phyloP scores from a whole-genome alignment of 139 green algal genomes.

The Pleodorina starrii region DNA sequence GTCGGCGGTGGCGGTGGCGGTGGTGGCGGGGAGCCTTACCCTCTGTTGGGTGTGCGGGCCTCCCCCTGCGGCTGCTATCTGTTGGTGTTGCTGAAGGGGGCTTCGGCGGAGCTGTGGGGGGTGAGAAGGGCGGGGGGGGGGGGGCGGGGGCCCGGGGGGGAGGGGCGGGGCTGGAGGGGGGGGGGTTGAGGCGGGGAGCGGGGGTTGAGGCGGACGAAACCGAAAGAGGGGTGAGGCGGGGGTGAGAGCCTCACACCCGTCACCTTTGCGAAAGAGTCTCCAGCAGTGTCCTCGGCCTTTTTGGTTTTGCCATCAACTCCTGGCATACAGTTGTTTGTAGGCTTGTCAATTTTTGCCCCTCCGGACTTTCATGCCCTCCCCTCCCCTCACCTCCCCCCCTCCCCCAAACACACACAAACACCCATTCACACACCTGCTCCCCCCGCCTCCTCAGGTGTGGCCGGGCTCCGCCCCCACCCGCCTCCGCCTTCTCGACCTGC shows the following conservation, averaged over 20 bases:
- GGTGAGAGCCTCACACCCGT: no score
- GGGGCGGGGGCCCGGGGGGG: slow-evolving; percentile 58
- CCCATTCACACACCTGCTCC: background rate
- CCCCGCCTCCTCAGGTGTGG: slow-evolving; percentile 43
- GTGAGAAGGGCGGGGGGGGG: slow-evolving; percentile 45
- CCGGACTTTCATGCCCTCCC: no score
- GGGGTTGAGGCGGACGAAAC: background rate
- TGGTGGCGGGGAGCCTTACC: slow-evolving; percentile 56
- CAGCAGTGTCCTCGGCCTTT: no score
- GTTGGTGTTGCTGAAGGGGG: slow-evolving; percentile 76
- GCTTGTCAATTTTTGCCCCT: no score
- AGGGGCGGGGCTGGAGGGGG: no score
- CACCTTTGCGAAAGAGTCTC: no score
- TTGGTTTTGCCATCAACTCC: no score
- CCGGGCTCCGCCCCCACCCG: slow-evolving; percentile 56
- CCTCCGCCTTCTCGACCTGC: slow-evolving; percentile 83
- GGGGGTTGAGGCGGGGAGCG: background rate
- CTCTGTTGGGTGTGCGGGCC: slow-evolving; percentile 75
- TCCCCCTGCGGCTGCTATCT: slow-evolving; percentile 80
- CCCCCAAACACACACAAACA: background rate
- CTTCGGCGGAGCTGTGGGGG: slow-evolving; percentile 85
- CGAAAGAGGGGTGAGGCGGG: no score
- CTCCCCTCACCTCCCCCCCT: background rate
- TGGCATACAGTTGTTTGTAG: no score
- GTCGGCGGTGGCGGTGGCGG: background rate